Percentiles rank a stretch among this genome's conserved stretches.
Conservation (phyloP, 495 filamentous ascomycete genomes). For the Tuber magnatum region DNA sequence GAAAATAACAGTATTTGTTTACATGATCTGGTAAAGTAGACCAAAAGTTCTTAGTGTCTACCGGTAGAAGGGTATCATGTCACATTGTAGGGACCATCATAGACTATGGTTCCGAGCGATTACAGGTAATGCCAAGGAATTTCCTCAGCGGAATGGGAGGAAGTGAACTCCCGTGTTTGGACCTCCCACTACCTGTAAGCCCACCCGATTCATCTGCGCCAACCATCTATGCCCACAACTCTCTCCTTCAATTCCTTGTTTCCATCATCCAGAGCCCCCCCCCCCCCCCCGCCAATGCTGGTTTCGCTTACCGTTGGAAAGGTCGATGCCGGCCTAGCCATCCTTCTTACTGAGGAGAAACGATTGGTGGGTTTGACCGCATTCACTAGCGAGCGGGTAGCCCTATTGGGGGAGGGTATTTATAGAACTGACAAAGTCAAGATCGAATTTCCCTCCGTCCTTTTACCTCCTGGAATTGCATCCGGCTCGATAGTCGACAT, state of each 20-base stretch:
- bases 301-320: conserved; percentile 98
- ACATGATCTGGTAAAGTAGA: not conserved
- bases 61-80: not conserved
- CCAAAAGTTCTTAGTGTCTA: not conserved
- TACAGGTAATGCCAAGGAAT: conserved; percentile 2
- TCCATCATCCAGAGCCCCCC: not conserved
- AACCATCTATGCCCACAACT: conserved; percentile 9
- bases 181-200: not conserved
- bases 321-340: conserved; percentile 96
- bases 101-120: too few relatives aligned
- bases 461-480: conserved; percentile 86
- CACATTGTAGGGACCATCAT: too few relatives aligned
- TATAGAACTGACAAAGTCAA: conserved; percentile 42
- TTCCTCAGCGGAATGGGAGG: not conserved
- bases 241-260: not conserved
- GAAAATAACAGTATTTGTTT: not conserved
- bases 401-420: conserved; percentile 24
- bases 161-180: not conserved
- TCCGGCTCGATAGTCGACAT: conserved; percentile 98
- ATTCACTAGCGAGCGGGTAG: not conserved
- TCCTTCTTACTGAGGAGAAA: conserved; percentile 94
- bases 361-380: conserved; percentile 61
- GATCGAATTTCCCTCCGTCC: conserved; percentile 98
- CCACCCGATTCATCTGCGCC: not conserved
- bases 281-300: conserved; percentile 54